Conservation (phyloP, 2,329 filamentous ascomycete species). For the Diaporthe destruens region DNA sequence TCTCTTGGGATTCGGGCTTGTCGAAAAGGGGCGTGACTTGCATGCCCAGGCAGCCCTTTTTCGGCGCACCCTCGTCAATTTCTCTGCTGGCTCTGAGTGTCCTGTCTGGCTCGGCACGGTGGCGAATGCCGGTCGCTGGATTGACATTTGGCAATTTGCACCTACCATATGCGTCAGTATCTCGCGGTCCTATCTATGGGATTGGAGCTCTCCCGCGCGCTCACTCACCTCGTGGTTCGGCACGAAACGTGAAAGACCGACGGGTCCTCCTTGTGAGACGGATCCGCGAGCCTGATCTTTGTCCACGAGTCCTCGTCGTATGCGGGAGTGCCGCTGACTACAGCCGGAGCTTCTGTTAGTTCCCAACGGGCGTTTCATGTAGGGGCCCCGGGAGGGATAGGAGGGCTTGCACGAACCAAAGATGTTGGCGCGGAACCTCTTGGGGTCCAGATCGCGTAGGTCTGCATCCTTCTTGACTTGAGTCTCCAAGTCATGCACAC, state of each 20-base stretch:
- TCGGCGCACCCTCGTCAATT: conserved; percentile 71
- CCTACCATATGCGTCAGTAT: conserved; percentile 47
- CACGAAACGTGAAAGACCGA: conserved; percentile 68
- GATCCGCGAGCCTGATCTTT: conserved; percentile 65
- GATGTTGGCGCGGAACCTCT: conserved; percentile 79
- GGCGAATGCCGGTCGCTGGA: conserved; percentile 68
- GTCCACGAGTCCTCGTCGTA: conserved; percentile 81
- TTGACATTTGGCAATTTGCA: conserved; percentile 81
- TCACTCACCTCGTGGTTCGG: conserved; percentile 71
- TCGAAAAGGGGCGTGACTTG: conserved; percentile 71
- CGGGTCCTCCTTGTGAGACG: conserved; percentile 59
- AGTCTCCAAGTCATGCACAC: conserved; percentile 70
- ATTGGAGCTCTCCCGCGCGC: conserved; percentile 42
- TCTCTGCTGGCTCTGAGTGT: conserved; percentile 70
- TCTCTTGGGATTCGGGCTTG: conserved; percentile 45
- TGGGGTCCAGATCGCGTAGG: conserved; percentile 67
- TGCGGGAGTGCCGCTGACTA: conserved; percentile 71
- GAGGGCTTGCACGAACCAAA: conserved; percentile 61
- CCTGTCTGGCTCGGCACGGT: conserved; percentile 67
- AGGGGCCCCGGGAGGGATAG: neutral
- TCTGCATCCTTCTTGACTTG: conserved; percentile 64
- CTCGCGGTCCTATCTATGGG: neutral
- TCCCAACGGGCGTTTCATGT: neutral
- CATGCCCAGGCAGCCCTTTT: conserved; percentile 72
- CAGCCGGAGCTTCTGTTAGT: neutral